phyloP scores from a whole-genome alignment of 2,329 filamentous ascomycete species.

The Pseudogymnoascus sp. region DNA sequence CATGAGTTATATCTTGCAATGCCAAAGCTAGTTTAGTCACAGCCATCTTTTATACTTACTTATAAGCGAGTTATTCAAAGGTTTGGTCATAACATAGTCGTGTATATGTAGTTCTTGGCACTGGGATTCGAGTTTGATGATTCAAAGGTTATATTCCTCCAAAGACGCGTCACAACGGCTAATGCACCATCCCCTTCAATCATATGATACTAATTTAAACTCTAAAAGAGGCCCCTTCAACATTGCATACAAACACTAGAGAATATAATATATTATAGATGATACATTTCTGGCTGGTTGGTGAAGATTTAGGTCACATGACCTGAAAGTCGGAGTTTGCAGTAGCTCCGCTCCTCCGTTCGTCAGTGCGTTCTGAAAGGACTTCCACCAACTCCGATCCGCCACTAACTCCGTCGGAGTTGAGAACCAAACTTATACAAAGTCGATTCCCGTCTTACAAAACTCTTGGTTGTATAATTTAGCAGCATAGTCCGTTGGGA shows the following conservation, averaged over 20 bases:
- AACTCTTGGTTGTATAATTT: background rate
- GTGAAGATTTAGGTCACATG: background rate
- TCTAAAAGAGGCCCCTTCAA: no score
- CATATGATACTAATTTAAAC: no score
- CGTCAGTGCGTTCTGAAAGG: background rate
- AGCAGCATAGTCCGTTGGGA: background rate
- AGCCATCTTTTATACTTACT: background rate
- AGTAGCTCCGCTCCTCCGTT: background rate
- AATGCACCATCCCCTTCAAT: no score
- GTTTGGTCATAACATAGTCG: no score
- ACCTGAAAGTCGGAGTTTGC: background rate
- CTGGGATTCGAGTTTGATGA: no score
- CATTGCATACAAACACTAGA: background rate
- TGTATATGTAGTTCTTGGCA: no score
- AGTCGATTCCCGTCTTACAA: slow-evolving; percentile 6
- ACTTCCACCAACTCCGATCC: background rate
- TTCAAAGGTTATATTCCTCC: no score
- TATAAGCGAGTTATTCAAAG: no score
- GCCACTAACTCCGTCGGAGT: background rate
- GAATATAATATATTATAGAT: no score
- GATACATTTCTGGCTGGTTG: background rate
- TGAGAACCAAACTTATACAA: background rate
- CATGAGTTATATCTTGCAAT: background rate
- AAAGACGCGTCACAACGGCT: no score
- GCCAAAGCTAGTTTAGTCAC: no score